phyloP scores from a whole-genome alignment of 2,329 filamentous ascomycete genomes.

The Neoscytalidium dimidiatum region DNA sequence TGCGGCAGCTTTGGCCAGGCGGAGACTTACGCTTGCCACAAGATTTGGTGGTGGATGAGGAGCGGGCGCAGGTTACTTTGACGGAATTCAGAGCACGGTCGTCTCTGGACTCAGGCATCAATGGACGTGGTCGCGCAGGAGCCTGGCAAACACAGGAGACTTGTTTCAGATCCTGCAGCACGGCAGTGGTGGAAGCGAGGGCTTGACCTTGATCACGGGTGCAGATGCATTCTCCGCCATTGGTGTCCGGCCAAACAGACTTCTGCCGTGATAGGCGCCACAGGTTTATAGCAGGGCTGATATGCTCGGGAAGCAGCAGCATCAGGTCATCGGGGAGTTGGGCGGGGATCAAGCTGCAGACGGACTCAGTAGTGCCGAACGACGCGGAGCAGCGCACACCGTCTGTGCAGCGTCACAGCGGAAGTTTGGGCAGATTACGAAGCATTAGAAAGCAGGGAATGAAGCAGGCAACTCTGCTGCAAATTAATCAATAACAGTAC shows the following conservation, averaged over 20 bases:
- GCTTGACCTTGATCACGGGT: neutral
- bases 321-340: neutral
- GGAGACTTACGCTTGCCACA: conserved; percentile 1
- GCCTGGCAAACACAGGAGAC: neutral
- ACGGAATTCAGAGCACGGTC: neutral
- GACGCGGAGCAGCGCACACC: neutral
- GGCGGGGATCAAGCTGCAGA: neutral
- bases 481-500: conserved; percentile 6
- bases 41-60: conserved; percentile 16
- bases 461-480: neutral
- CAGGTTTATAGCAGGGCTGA: conserved; percentile 1
- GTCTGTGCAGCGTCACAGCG: neutral
- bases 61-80: neutral
- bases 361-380: neutral
- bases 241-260: neutral
- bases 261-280: neutral
- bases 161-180: conserved; percentile 3
- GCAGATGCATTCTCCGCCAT: neutral
- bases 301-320: neutral
- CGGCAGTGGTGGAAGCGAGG: neutral
- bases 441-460: conserved; percentile 3
- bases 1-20: conserved; percentile 4
- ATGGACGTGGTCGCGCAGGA: neutral
- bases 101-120: neutral
- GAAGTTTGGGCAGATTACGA: conserved; percentile 4